These are phyloP conservation scores for Botrytis tulipae DNA, from an alignment of 2,329 filamentous ascomycete species.

Conservation along the genomic window DNA sequence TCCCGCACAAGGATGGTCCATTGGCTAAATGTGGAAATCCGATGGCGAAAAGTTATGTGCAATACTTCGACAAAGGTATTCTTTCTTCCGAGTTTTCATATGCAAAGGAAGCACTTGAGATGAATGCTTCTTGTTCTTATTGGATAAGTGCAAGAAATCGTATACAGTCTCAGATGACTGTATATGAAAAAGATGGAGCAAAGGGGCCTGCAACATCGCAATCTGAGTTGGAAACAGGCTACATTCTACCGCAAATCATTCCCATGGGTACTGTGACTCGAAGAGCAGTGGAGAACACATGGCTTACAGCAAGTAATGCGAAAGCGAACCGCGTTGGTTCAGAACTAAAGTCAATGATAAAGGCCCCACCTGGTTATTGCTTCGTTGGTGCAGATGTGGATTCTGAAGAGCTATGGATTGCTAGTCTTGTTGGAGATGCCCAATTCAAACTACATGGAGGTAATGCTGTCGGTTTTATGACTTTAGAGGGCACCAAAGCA, in stretches of 20 bases:
- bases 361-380: constrained; percentile 82
- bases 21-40: constrained; percentile 80
- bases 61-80: constrained; percentile 87
- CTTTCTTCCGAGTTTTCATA: constrained; percentile 85
- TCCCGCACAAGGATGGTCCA: constrained; percentile 95
- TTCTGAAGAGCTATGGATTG: constrained; percentile 97
- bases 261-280: constrained; percentile 98
- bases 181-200: constrained; percentile 68
- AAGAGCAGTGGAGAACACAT: constrained; percentile 93
- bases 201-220: constrained; percentile 28
- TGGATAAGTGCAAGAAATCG: constrained; percentile 96
- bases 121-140: constrained; percentile 98
- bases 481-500: constrained; percentile 90
- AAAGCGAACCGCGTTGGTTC: constrained; percentile 95
- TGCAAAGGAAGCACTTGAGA: constrained; percentile 91
- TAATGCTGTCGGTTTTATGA: constrained; percentile 99
- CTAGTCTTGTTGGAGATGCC: constrained; percentile 88
- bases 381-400: constrained; percentile 98
- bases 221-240: constrained; percentile 53
- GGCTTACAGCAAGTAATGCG: constrained; percentile 96
- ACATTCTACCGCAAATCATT: constrained; percentile 91
- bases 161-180: constrained; percentile 93
- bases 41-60: constrained; percentile 84
- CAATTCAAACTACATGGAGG: constrained; percentile 94
- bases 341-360: constrained; percentile 95